A percentile compares a stretch with the other conserved stretches of the same genome.
Evolutionary conservation across 202 grass and related monocot species (phyloP).

Genomic region (Setaria italica): DNA sequence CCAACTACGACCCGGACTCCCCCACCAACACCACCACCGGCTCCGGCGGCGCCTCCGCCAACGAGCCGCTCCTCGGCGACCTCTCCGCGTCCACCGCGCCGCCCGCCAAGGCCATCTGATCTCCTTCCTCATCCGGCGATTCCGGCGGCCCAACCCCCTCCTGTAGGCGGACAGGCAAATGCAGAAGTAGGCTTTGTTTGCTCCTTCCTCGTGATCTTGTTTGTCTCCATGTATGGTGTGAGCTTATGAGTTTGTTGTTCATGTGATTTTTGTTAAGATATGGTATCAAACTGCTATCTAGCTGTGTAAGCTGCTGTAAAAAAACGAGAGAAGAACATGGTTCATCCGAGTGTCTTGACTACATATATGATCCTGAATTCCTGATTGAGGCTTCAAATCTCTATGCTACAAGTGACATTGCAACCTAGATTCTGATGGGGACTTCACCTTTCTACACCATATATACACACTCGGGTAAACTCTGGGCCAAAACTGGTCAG

Average conservation of each 20-base stretch:
- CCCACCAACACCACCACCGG: constrained; percentile 1
- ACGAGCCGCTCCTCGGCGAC: constrained; percentile 54
- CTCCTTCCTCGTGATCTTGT: background rate
- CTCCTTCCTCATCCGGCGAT: too few species aligned
- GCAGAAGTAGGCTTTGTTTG: constrained; percentile 21
- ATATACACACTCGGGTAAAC: background rate
- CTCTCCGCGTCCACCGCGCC: constrained; percentile 38
- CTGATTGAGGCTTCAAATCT: constrained; percentile 17
- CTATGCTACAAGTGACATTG: constrained; percentile 36
- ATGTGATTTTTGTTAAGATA: constrained; percentile 31
- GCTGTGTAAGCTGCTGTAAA: background rate
- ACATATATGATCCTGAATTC: background rate
- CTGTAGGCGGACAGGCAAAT: background rate
- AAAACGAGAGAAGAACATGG: background rate
- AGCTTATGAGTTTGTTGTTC: constrained; percentile 2
- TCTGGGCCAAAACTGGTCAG: background rate
- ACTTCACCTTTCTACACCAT: background rate
- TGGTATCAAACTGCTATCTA: background rate
- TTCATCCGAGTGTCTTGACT: background rate
- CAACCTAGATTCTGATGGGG: constrained; percentile 5
- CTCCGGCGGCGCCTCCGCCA: background rate
- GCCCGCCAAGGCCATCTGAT: constrained; percentile 56
- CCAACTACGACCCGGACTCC: constrained; percentile 76
- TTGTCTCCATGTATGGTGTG: background rate
- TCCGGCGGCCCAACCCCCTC: background rate